These are phyloP conservation scores for Backusella morwellensis DNA, from an alignment of 192 early-diverging fungal genomes.

Conservation along the genomic window DNA sequence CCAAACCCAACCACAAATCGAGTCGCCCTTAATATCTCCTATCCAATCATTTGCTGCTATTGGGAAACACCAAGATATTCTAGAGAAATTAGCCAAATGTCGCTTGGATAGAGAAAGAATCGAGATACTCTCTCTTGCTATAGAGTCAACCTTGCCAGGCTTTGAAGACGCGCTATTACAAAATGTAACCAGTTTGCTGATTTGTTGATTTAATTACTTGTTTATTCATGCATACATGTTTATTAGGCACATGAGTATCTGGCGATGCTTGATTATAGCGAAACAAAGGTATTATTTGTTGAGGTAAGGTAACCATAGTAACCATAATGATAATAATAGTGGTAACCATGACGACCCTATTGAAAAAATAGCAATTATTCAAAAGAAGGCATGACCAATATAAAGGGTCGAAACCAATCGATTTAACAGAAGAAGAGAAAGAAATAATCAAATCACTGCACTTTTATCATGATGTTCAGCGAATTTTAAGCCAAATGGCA, in stretches of 20 bases:
- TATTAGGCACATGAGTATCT: conserved; percentile 34
- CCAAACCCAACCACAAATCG: not conserved
- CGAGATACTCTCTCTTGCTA: not conserved
- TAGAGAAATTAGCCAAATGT: conserved; percentile 9
- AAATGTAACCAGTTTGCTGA: conserved; percentile 24
- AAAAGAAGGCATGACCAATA: conserved; percentile 1
- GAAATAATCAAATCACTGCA: not conserved
- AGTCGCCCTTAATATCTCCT: not conserved
- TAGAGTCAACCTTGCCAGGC: not conserved
- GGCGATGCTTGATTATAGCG: conserved; percentile 42
- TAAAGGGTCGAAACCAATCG: not conserved
- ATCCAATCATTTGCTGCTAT: not conserved
- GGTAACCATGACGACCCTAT: not conserved
- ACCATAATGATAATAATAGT: not conserved
- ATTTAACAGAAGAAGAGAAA: not conserved
- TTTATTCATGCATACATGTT: not conserved
- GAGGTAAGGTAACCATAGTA: conserved; percentile 22
- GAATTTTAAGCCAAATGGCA: not conserved
- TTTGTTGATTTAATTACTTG: conserved; percentile 17
- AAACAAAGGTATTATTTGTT: conserved; percentile 32
- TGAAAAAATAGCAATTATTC: not conserved
- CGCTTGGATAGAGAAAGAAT: conserved; percentile 36
- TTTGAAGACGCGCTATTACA: not conserved
- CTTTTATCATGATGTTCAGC: not conserved
- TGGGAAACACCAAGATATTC: conserved; percentile 12